These are phyloP conservation scores for Scedosporium dehoogii DNA, from an alignment of 2,329 filamentous ascomycete species.

Conservation along the genomic window DNA sequence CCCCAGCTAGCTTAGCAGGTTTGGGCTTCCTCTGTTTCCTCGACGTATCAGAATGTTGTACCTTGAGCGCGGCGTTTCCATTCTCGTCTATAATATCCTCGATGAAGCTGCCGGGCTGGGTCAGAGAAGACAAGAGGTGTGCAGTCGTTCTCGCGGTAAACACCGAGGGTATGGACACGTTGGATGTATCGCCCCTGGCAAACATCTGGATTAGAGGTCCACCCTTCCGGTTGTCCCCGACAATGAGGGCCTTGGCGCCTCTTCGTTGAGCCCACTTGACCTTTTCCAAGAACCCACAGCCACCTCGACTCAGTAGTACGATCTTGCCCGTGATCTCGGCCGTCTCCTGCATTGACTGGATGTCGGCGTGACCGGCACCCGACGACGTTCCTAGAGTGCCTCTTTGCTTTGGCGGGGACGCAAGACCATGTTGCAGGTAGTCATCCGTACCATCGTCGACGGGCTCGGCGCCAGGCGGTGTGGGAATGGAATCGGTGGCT, in stretches of 20 bases:
- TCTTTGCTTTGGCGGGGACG: conserved; percentile 20
- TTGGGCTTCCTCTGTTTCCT: neutral
- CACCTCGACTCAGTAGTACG: conserved; percentile 81
- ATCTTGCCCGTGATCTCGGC: conserved; percentile 92
- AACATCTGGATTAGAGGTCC: conserved; percentile 95
- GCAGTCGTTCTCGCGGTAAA: conserved; percentile 95
- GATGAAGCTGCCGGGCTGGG: conserved; percentile 58
- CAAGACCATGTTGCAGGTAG: conserved; percentile 56
- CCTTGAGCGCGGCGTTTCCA: conserved; percentile 44
- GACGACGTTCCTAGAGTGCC: conserved; percentile 27
- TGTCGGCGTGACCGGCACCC: conserved; percentile 66
- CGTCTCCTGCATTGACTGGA: conserved; percentile 81
- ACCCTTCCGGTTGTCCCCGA: conserved; percentile 85
- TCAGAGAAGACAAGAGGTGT: conserved; percentile 79
- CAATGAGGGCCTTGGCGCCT: conserved; percentile 81
- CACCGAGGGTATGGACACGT: conserved; percentile 84
- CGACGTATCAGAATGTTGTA: conserved; percentile 34
- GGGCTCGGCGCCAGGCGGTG: conserved; percentile 16
- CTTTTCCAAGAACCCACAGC: conserved; percentile 94
- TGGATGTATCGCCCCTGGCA: conserved; percentile 90
- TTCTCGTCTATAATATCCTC: conserved; percentile 52
- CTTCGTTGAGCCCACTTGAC: conserved; percentile 93
- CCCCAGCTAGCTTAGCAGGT: neutral
- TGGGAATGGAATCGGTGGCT: conserved; percentile 10
- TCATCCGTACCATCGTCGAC: conserved; percentile 75